phyloP scores from a whole-genome alignment of 305 asterid genomes.

The Rubia tinctorum region DNA sequence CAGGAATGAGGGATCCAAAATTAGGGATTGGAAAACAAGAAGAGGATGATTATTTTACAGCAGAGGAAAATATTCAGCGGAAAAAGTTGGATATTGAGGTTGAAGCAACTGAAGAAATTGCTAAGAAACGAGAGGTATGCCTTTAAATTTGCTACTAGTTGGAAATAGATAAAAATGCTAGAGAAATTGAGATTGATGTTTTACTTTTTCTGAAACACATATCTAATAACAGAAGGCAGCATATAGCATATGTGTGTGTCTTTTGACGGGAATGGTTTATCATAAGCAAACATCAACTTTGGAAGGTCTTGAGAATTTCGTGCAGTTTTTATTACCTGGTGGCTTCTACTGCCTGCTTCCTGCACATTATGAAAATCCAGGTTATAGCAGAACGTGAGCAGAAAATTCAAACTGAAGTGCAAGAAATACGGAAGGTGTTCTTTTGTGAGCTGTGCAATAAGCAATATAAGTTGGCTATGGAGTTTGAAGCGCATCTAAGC shows the following conservation, averaged over 20 bases:
- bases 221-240: slow-evolving; percentile 96
- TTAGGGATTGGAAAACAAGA: slow-evolving; percentile 98
- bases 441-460: slow-evolving; percentile 98
- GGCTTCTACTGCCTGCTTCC: slow-evolving; percentile 99
- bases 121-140: slow-evolving; percentile 94
- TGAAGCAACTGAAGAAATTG: slow-evolving; percentile 90
- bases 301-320: slow-evolving; percentile 94
- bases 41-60: slow-evolving; percentile 91
- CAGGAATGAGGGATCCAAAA: slow-evolving; percentile 88
- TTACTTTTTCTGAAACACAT: slow-evolving; percentile 64
- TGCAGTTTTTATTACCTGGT: slow-evolving; percentile 99
- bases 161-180: slow-evolving; percentile 27
- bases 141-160: slow-evolving; percentile 28
- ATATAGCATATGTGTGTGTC: slow-evolving; percentile 85
- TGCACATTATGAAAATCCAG: slow-evolving; percentile 99
- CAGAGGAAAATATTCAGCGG: slow-evolving; percentile 97
- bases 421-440: slow-evolving; percentile 94
- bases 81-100: slow-evolving; percentile 85
- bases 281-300: slow-evolving; percentile 82
- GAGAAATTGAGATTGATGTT: slow-evolving; percentile 56
- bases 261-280: slow-evolving; percentile 90
- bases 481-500: slow-evolving; percentile 95
- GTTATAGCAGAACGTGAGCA: slow-evolving; percentile 98
- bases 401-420: slow-evolving; percentile 84
- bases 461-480: slow-evolving; percentile 96